Base-by-base conservation (phyloP, 75 land plant genomes). In the Cupressus sempervirens region DNA sequence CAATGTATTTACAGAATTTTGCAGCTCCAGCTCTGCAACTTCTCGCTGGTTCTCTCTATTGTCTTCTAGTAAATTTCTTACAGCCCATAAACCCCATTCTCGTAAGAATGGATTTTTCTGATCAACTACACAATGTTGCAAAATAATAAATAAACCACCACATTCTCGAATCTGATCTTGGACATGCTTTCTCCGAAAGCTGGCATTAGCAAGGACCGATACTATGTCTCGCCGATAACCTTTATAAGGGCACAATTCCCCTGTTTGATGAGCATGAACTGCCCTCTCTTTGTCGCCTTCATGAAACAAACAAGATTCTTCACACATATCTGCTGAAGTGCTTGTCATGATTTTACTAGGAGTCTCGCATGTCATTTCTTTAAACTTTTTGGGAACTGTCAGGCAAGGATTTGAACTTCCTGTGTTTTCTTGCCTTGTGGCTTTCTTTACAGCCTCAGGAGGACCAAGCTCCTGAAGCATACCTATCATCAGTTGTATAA, bases 151-250 rank as follows among this genome's bases (percentile, higher is more conserved):
- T 8, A 97, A 89, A 20, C 89, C 95, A 29, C 92, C 91, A 26
- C 58, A 52, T 83, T 90, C 65, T 84, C 98, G 90, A 56, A 97
- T 87, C 46, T 89, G 86, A 86, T 96, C 96, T 83, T 97, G 99
- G 34, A 94, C 93, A 65, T 84, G 52, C 88, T 88, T 89, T 80
- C 89, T 91, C 12, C 87, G 48, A 83, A 88, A 89, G n/a, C 88
- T 62, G 85, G 94, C 92, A 88, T 96, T 97, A 20, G 90, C 95
- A 83, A 97, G 88, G 29, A 94, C 90, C 11, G 94, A 88, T 36
- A 97, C 95, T 12, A 97, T n/a, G 82, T 97, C 98, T 72, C 94
- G 91, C 34, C 96, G 88, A 80, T 89, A 97, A 4, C 99, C 99
- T 87, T 83, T 92, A 81, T 96, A 97, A 74, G 91, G 91, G 56